Percentiles rank a stretch among this genome's conserved stretches.
Evolutionary conservation across 2,329 filamentous ascomycete species (phyloP).

Genomic region (Diplodia intermedia): DNA sequence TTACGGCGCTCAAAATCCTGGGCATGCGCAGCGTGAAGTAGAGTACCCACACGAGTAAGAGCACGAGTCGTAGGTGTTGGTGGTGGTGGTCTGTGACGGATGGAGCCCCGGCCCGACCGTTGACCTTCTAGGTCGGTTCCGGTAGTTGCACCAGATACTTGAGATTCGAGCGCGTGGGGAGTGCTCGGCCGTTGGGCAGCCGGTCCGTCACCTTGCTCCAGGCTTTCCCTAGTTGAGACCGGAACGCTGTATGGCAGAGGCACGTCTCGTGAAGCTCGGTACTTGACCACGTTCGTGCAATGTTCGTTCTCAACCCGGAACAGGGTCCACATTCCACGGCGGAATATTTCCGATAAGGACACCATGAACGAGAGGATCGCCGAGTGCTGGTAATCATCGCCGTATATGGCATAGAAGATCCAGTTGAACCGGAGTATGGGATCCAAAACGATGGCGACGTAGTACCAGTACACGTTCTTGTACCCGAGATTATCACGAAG

Average conservation of each 20-base stretch:
- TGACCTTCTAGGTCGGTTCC: conserved; percentile 32
- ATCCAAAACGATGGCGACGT: conserved; percentile 81
- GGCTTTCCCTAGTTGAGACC: conserved; percentile 29
- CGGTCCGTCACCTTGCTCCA: conserved; percentile 13
- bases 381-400: conserved; percentile 80
- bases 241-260: conserved; percentile 77
- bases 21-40: conserved; percentile 83
- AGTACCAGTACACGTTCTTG: conserved; percentile 83
- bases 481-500: conserved; percentile 81
- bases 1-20: conserved; percentile 90
- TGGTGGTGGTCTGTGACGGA: conserved; percentile 37
- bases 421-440: conserved; percentile 89
- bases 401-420: conserved; percentile 91
- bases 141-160: conserved; percentile 12
- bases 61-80: conserved; percentile 49
- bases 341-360: conserved; percentile 77
- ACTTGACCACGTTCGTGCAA: conserved; percentile 79
- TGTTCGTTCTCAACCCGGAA: conserved; percentile 98
- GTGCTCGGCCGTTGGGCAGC: background rate
- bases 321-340: conserved; percentile 88
- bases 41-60: conserved; percentile 64
- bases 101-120: conserved; percentile 31
- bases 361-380: conserved; percentile 82
- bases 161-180: background rate
- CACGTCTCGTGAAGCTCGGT: conserved; percentile 87